These are phyloP conservation scores for Rhynchosporium agropyri DNA, from an alignment of 2,329 filamentous ascomycete genomes.

Conservation along the genomic window DNA sequence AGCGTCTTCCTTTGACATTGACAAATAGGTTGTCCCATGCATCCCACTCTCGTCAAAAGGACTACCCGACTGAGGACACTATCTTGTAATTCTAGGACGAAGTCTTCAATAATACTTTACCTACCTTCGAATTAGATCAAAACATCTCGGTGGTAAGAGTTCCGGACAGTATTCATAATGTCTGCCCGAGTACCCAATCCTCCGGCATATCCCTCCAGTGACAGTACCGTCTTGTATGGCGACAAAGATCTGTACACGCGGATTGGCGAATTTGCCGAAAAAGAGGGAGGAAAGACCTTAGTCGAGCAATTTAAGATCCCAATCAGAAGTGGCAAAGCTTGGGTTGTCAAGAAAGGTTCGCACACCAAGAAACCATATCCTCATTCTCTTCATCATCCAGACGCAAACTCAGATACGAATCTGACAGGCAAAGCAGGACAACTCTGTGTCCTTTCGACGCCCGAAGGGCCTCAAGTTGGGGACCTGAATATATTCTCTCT, in stretches of 20 bases:
- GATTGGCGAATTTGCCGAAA: slow-evolving; percentile 27
- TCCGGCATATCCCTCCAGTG: slow-evolving; percentile 33
- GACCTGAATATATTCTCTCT: slow-evolving; percentile 83
- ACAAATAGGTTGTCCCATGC: no score
- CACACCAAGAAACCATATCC: neutral
- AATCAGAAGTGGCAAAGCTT: slow-evolving; percentile 74
- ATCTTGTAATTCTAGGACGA: neutral
- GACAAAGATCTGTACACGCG: slow-evolving; percentile 35
- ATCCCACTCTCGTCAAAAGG: no score
- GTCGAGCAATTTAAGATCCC: slow-evolving; percentile 63
- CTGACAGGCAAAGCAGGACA: slow-evolving; percentile 52
- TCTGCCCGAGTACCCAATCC: slow-evolving; percentile 13
- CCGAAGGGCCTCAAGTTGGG: slow-evolving; percentile 76
- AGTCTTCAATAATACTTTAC: neutral
- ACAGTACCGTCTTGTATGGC: slow-evolving; percentile 34
- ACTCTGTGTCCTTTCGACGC: slow-evolving; percentile 74
- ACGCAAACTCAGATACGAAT: neutral
- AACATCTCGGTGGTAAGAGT: neutral
- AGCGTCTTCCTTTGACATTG: no score
- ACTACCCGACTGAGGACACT: no score
- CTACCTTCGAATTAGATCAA: neutral
- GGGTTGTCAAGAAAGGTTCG: slow-evolving; percentile 59
- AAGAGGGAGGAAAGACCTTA: slow-evolving; percentile 33
- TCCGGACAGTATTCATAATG: neutral
- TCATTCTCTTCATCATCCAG: neutral